These are phyloP conservation scores for Lepraria neglecta DNA, from an alignment of 495 filamentous ascomycete genomes.

Conservation along the genomic window DNA sequence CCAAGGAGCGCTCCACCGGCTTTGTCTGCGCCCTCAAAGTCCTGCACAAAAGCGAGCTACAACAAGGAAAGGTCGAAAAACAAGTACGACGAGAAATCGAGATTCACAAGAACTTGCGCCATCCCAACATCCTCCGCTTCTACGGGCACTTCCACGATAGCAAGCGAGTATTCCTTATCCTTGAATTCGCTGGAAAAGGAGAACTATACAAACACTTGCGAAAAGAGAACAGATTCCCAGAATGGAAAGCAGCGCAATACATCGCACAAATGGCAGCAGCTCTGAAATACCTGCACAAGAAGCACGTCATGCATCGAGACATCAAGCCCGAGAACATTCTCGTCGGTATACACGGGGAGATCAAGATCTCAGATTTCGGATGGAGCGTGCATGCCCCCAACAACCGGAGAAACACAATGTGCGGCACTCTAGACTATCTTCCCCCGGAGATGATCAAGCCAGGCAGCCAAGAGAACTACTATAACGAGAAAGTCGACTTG, in stretches of 20 bases:
- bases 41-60: constrained; percentile 87
- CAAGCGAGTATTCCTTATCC: constrained; percentile 90
- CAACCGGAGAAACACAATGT: constrained; percentile 89
- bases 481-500: constrained; percentile 91
- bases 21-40: constrained; percentile 98
- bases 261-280: constrained; percentile 98
- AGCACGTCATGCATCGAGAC: constrained; percentile 97
- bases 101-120: constrained; percentile 91
- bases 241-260: constrained; percentile 94
- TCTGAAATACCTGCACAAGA: constrained; percentile 85
- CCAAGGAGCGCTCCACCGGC: constrained; percentile 77
- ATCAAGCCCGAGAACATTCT: constrained; percentile 99
- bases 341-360: constrained; percentile 93
- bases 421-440: constrained; percentile 93
- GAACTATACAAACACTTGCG: constrained; percentile 96
- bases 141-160: constrained; percentile 97
- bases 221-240: constrained; percentile 79
- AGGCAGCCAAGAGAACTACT: constrained; percentile 71
- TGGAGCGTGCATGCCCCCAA: constrained; percentile 98
- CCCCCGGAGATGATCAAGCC: constrained; percentile 95
- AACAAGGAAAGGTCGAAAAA: constrained; percentile 90
- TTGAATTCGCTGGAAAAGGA: constrained; percentile 92
- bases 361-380: constrained; percentile 97
- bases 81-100: constrained; percentile 96
- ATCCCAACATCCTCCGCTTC: constrained; percentile 90